Evolutionary conservation across 1,284 basidiomycete genomes (phyloP), one percentile per base, ranked within the genome.

Genomic region (Apiotrichum gracile): DNA sequence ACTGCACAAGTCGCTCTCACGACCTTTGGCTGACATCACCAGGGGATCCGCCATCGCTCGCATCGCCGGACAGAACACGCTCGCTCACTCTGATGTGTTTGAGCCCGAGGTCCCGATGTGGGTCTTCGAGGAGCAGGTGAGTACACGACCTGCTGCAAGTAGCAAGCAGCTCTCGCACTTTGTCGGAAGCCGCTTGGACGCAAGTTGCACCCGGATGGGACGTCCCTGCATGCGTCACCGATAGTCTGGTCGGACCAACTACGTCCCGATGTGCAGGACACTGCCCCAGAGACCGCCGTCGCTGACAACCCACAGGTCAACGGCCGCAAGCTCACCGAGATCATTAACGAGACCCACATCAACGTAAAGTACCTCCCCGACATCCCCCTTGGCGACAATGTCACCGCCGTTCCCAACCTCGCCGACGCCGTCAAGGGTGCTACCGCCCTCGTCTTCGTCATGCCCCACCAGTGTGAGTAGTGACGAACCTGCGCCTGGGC

Each of bases 1-100:
- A 34, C 9, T 34, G 16, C 17, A 5, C 16, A 34, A 10, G 17
- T 19, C n/a, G 16, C 3, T 2, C 7, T 8, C 19, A 2, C 7
- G n/a, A 41, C 40, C 16, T 14, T 27, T 2, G n/a, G 40, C 50
- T 45, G 26, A 49, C 46, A 22, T 26, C 31, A 29, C 14, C 59
- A 78, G 79, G 80, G 81, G 81, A 7, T 80, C 79, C 5, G 79
- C 80, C 16, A 82, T 82, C 51, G 80, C 80, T 27, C 72, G 76
- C 34, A 75, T 82, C 39, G 78, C 79, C 13, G 72, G 70, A 21
- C 57, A 62, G 53, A 82, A 82, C 56, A 72, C 77, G 39, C 66
- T 65, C 52, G 67, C 71, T 39, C 70, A 79, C 51, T 61, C 76
- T 8, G 76, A 79, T 49, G 44, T 64, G 16, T 81, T 80, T 53